phyloP scores from a whole-genome alignment of 2,329 filamentous ascomycete genomes.

The Cercospora citrullina region DNA sequence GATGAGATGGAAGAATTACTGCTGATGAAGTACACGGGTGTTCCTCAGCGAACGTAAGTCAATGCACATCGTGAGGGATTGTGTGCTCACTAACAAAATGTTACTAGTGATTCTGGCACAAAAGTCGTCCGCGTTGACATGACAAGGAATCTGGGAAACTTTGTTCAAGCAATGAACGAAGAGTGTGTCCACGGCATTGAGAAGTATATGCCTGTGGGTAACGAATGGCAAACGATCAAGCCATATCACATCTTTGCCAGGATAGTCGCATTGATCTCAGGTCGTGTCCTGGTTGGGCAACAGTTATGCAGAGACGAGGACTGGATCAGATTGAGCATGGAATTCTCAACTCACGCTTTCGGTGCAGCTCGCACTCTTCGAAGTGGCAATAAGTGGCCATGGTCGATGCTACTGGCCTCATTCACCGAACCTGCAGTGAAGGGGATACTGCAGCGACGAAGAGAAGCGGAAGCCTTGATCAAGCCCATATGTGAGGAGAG shows the following conservation, averaged over 20 bases:
- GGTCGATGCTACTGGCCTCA: conserved; percentile 17
- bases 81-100: background rate
- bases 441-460: conserved; percentile 11
- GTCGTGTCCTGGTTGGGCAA: conserved; percentile 19
- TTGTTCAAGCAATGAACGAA: conserved; percentile 18
- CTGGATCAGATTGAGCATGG: conserved; percentile 19
- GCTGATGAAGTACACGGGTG: conserved; percentile 21
- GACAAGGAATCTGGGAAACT: conserved; percentile 20
- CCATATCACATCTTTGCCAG: conserved; percentile 16
- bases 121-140: conserved; percentile 20
- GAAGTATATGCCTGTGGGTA: conserved; percentile 10
- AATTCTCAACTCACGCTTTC: conserved; percentile 21
- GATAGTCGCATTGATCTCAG: conserved; percentile 20
- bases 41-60: conserved; percentile 14
- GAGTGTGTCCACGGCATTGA: conserved; percentile 19
- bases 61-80: no score
- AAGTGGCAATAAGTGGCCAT: conserved; percentile 18
- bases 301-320: conserved; percentile 17
- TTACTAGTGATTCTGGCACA: conserved; percentile 17
- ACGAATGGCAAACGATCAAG: conserved; percentile 18
- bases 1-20: conserved; percentile 22
- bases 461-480: conserved; percentile 17
- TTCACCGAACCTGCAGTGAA: conserved; percentile 17
- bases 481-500: conserved; percentile 17
- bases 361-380: conserved; percentile 17